Percentiles rank a stretch among this genome's conserved stretches.
phyloP scores from a whole-genome alignment of 2,329 filamentous ascomycete species.

The Hirsutella rhossiliensis region DNA sequence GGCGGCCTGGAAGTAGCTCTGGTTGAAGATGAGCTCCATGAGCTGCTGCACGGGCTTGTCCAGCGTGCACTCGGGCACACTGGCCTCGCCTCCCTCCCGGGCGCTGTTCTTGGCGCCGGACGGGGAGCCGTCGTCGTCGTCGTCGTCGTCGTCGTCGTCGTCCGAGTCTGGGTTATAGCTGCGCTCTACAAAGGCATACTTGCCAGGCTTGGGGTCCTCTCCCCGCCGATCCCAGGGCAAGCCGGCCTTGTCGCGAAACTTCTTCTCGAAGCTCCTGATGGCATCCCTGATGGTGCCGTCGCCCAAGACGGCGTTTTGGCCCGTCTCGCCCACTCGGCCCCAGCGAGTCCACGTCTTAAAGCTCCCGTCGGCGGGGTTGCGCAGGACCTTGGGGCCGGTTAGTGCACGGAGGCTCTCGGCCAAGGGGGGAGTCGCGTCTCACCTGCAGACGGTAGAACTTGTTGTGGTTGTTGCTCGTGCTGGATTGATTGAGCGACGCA shows the following conservation, averaged over 20 bases:
- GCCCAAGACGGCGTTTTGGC: conserved; percentile 34
- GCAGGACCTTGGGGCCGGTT: conserved; percentile 30
- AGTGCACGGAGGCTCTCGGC: too few relatives aligned
- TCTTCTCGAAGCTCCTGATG: conserved; percentile 40
- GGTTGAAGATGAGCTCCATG: conserved; percentile 76
- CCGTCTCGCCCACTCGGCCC: conserved; percentile 61
- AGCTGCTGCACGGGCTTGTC: conserved; percentile 49
- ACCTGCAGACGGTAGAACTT: conserved; percentile 63
- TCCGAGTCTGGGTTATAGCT: conserved; percentile 49
- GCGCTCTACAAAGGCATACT: conserved; percentile 72
- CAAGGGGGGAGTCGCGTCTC: neutral
- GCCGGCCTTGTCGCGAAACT: conserved; percentile 52
- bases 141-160: conserved; percentile 37
- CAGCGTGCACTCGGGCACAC: conserved; percentile 43
- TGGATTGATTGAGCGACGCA: conserved; percentile 68
- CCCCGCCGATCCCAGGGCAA: conserved; percentile 40
- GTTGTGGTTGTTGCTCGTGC: conserved; percentile 61
- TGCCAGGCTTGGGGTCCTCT: conserved; percentile 46
- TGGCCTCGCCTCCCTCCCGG: conserved; percentile 10
- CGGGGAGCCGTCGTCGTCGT: conserved; percentile 30
- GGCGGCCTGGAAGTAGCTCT: conserved; percentile 53
- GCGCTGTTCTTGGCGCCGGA: conserved; percentile 16
- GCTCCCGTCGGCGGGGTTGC: conserved; percentile 17
- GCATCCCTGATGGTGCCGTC: conserved; percentile 29
- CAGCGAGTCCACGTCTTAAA: conserved; percentile 64